A percentile compares a stretch with the other conserved stretches of the same genome.
These are phyloP conservation scores for Malassezia slooffiae DNA, from an alignment of 1,284 basidiomycete species.

Conservation along the genomic window DNA sequence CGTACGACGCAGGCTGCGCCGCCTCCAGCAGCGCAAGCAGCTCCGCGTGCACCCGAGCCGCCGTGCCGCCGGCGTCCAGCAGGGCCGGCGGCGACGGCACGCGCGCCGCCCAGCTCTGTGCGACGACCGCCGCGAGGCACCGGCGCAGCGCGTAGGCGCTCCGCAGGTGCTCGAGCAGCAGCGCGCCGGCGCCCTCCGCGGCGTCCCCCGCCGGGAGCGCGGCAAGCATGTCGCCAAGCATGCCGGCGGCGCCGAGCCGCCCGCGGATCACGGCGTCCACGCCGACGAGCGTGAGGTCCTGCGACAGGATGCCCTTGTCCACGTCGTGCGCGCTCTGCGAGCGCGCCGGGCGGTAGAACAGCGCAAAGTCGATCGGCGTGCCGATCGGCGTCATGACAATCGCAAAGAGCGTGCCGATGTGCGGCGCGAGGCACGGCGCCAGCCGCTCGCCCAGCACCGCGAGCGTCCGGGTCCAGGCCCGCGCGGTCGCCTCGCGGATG, in stretches of 20 bases:
- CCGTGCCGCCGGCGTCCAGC: constrained; percentile 19
- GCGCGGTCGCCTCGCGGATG: constrained; percentile 67
- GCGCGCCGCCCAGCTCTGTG: constrained; percentile 76
- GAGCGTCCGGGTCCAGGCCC: constrained; percentile 67
- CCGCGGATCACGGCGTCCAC: constrained; percentile 71
- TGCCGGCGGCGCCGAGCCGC: constrained; percentile 67
- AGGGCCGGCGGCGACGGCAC: constrained; percentile 17
- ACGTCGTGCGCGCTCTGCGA: constrained; percentile 64
- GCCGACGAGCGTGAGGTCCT: constrained; percentile 75
- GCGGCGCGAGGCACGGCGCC: constrained; percentile 26
- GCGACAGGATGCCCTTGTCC: constrained; percentile 86
- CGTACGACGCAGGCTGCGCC: constrained; percentile 64
- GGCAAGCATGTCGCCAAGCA: constrained; percentile 63
- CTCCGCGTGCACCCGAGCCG: constrained; percentile 52
- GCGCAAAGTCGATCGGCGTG: constrained; percentile 60
- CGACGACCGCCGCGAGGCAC: constrained; percentile 67
- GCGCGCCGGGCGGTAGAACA: constrained; percentile 59
- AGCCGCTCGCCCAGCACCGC: constrained; percentile 33
- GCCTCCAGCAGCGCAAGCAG: constrained; percentile 65
- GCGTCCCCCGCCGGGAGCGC: constrained; percentile 53
- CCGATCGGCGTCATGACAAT: constrained; percentile 86
- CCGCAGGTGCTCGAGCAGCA: constrained; percentile 66
- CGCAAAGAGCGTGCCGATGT: constrained; percentile 50
- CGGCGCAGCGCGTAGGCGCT: constrained; percentile 86
- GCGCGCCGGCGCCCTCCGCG: constrained; percentile 49